These are phyloP conservation scores for carrot (Daucus carota) DNA, from an alignment of 129 eudicot genomes.

Conservation along the genomic window DH1_v3.0 NC_030383.2:39896001-39896500, in stretches of 20 bases:
- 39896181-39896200: neutral
- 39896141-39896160: conserved; percentile 83
- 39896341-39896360: neutral
- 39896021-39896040: neutral
- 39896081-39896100: conserved; percentile 82
- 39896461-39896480: conserved; percentile 79
- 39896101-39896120: conserved; percentile 95
- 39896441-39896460: conserved; percentile 99
- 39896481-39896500: conserved; percentile 87
- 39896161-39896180: neutral
- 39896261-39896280: conserved; percentile 83
- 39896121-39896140: conserved; percentile 99
- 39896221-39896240: conserved; percentile 58
- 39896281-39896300: conserved; percentile 79
- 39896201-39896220: neutral
- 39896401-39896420: neutral
- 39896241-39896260: conserved; percentile 98
- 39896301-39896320: conserved; percentile 94
- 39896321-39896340: conserved; percentile 88
- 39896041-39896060: neutral
- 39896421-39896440: conserved; percentile 11
- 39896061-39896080: neutral
- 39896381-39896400: neutral
- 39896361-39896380: neutral
- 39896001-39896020: neutral